These are phyloP conservation scores for Chlorella sp. DNA, from an alignment of 139 green algal genomes.

Conservation along the genomic window DNA sequence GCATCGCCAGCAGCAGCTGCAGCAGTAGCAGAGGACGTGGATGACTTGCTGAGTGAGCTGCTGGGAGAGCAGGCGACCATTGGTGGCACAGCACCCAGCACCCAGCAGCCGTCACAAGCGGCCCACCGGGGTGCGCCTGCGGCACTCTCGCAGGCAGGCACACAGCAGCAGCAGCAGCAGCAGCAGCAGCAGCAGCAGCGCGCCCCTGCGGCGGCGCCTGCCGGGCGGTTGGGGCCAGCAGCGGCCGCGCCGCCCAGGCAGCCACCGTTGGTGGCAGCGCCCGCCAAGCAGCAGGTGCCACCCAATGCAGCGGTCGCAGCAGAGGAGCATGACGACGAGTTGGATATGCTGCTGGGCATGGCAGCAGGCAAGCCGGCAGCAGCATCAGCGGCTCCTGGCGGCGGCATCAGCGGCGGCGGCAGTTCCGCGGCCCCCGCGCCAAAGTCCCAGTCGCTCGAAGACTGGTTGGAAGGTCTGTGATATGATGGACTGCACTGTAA, in stretches of 20 bases:
- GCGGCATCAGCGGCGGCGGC: neutral
- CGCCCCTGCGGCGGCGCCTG: too few relatives aligned
- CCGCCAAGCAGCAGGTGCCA: neutral
- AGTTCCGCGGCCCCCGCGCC: neutral
- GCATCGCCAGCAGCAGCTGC: neutral
- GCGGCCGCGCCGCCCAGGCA: too few relatives aligned
- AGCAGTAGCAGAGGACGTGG: neutral
- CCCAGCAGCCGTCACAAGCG: neutral
- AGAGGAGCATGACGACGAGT: constrained; percentile 16
- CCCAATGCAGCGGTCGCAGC: neutral
- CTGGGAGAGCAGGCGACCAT: constrained; percentile 2
- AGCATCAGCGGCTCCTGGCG: neutral
- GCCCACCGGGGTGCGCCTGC: neutral
- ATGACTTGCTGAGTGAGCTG: constrained; percentile 8
- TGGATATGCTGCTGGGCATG: constrained; percentile 33
- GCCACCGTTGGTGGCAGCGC: neutral
- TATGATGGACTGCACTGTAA: neutral
- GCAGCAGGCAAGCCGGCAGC: neutral
- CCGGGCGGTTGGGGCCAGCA: too few relatives aligned
- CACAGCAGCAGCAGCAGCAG: too few relatives aligned
- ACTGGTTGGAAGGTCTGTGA: constrained; percentile 39
- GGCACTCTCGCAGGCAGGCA: neutral
- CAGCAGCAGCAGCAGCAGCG: neutral
- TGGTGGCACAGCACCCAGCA: neutral
- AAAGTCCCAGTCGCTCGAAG: constrained; percentile 20